Evolutionary conservation across 2,329 filamentous ascomycete species (phyloP), one percentile per base, ranked within the genome.

Genomic region (Calcarisporium arbuscula): DNA sequence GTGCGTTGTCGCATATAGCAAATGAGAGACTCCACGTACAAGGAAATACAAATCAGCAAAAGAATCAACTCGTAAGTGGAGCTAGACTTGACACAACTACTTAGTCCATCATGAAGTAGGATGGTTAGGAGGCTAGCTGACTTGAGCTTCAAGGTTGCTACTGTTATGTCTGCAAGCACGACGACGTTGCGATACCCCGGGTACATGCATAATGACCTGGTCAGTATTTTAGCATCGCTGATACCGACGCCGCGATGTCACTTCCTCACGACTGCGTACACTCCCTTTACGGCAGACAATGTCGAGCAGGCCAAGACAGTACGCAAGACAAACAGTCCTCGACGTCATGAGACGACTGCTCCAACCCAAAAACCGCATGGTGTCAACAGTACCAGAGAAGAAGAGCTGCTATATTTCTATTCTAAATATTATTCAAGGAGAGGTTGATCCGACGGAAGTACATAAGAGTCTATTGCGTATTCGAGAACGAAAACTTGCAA

Each of bases 351-450:
- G 92, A 38, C 77, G 92, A 40, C 69, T 98, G 17, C 69, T 98
- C 39, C 94, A 98, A 62, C 92, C 92, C 25, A 98, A 98, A 72
- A 98, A 98, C 63, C 82, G 94, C 57, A 98, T 98, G 92, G 92
- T 98, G 29, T 95, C 89, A 17, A 95, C 92, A 16, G 83, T 88
- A 37, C 89, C 90, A 2, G 85, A 84, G 51, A 96, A 96, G 68
- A 94, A 87, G 67, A 95, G 88, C 65, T 98, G 92, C 68, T 98
- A 98, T 67, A 96, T 98, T 54, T 95, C 88, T 30, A 96, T 98
- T 49, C 71, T 98, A 43, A 96, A 98, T 61, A 95, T 98, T 51
- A 98, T 98, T 51, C 92, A 96, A 68, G 92, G 92, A 52, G 92
- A 98, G 60, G 92, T 94, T 25, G 94, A 98, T 56, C 90, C 92